These are phyloP conservation scores for Hanseniaspora sp. DNA, from an alignment of 1,139 yeast species.

Conservation along the genomic window DNA sequence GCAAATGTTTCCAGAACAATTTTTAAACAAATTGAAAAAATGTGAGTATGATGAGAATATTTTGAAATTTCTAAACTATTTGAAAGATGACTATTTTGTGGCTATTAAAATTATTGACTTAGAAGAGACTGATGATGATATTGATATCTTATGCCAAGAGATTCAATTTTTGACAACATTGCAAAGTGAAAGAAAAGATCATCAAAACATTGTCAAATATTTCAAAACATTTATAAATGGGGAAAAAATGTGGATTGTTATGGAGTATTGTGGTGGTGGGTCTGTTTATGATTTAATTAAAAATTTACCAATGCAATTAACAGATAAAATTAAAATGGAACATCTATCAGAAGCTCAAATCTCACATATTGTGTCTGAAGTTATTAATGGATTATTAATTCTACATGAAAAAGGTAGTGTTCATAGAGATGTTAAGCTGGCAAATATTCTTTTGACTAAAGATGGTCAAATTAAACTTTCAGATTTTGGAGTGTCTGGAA, in stretches of 20 bases:
- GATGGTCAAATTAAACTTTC: constrained; percentile 59
- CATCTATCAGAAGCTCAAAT: constrained; percentile 46
- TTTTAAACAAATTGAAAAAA: constrained; percentile 14
- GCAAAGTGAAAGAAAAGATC: constrained; percentile 30
- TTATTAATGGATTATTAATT: constrained; percentile 55
- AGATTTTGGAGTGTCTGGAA: constrained; percentile 83
- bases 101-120: constrained; percentile 74
- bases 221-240: constrained; percentile 46
- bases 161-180: constrained; percentile 59
- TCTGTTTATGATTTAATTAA: constrained; percentile 68
- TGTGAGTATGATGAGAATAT: background rate
- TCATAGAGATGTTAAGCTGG: constrained; percentile 80
- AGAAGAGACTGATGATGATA: constrained; percentile 65
- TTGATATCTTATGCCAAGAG: constrained; percentile 58
- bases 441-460: constrained; percentile 59
- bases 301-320: constrained; percentile 30
- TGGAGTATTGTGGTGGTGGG: constrained; percentile 92
- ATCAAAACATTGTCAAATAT: constrained; percentile 51
- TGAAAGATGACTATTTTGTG: constrained; percentile 29
- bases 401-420: constrained; percentile 61
- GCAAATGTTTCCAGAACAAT: background rate
- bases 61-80: background rate
- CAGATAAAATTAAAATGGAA: background rate
- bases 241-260: constrained; percentile 70
- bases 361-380: constrained; percentile 48